Evolutionary conservation across 2,329 filamentous ascomycete genomes (phyloP), one percentile per base, ranked within the genome.

Genomic region (Neonectria neomacrospora): DNA sequence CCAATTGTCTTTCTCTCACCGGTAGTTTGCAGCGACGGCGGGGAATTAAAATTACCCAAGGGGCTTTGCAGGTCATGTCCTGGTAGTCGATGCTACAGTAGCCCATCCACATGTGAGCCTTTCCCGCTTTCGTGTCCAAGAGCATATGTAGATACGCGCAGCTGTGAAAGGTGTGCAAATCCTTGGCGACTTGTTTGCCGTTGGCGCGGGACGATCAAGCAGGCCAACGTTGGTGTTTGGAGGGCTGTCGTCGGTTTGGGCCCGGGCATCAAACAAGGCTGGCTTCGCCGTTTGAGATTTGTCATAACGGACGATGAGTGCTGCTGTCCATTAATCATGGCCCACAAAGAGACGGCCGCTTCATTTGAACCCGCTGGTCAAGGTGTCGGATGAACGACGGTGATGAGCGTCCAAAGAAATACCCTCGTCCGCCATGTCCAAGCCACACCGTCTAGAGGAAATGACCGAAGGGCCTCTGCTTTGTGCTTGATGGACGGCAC

Each of bases 131-230:
- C 18, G 51, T 41, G 37, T 42, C 14, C 23, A 54, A 59, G 48
- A 47, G 28, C 41, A 32, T 37, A n/a, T 8, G 10, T 20, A 26
- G n/a, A 5, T 20, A 20, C 53, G 41, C 28, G 48, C 48, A 53
- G 56, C 22, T 59, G 41, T 10, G 39, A 59, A 59, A 51, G 41
- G 48, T 41, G 28, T 52, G 50, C 45, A 53, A 56, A 37, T 5
- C 16, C 20, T 28, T 48, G n/a, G 26, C 26, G 45, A 48, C 45
- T 57, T 30, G 48, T 37, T 51, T 23, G 44, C 32, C 55, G 61
- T 37, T 58, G 52, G 59, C 50, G 65, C 71, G 72, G 72, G 73
- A 74, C 67, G 71, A 74, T 74, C 70, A 73, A 67, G 65, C 66
- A 70, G 47, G 61, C 50, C 50, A 58, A 53, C 41, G 32, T 16